phyloP scores from a whole-genome alignment of 768 basidiomycete genomes.

The Amanita pallidorosea region DNA sequence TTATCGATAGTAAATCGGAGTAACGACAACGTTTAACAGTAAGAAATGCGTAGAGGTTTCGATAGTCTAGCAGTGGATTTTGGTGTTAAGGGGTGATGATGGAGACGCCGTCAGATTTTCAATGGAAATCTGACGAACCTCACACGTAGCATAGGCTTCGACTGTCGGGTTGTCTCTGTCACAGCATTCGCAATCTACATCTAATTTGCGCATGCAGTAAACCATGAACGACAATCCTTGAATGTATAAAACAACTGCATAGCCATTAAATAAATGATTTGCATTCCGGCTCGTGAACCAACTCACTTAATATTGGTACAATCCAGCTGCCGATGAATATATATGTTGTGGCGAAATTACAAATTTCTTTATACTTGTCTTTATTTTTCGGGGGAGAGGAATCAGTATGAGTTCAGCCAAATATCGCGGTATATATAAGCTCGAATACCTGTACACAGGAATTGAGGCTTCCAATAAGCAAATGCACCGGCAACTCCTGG shows the following conservation, averaged over 20 bases:
- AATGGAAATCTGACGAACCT: neutral
- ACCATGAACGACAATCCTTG: conserved; percentile 27
- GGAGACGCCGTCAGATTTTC: neutral
- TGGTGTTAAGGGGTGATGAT: neutral
- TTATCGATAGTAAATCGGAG: neutral
- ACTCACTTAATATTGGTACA: conserved; percentile 39
- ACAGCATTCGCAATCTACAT: neutral
- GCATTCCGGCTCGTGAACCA: conserved; percentile 3
- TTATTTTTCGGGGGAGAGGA: neutral
- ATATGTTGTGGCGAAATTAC: conserved; percentile 35
- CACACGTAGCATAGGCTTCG: neutral
- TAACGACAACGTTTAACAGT: conserved; percentile 5
- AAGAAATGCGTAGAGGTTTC: conserved; percentile 9
- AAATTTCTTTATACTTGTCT: conserved; percentile 35
- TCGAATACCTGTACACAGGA: conserved; percentile 34
- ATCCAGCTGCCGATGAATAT: conserved; percentile 45
- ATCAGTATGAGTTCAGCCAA: neutral
- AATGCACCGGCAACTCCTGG: conserved; percentile 34
- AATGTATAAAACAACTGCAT: conserved; percentile 32
- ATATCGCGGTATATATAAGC: neutral
- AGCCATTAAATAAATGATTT: conserved; percentile 5
- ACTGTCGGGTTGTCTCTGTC: neutral
- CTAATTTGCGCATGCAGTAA: conserved; percentile 16
- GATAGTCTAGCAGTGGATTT: conserved; percentile 10
- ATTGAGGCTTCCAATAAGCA: conserved; percentile 28